Evolutionary conservation across 805 yeast species (phyloP).

Genomic region (Jamesozyma spencerorum): DNA sequence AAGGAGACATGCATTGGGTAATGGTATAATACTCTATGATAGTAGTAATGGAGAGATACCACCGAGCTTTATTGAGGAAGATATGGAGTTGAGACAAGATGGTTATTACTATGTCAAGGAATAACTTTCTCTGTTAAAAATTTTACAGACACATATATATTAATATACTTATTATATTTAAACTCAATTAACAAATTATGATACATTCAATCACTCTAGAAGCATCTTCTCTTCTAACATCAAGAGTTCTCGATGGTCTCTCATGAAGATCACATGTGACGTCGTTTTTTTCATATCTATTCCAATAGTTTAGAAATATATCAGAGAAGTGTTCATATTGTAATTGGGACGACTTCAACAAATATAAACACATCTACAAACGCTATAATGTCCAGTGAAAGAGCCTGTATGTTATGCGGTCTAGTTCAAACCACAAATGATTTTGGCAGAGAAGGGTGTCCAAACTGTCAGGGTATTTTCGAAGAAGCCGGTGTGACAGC

Average conservation of each 20-base stretch:
- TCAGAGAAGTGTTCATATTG: too few relatives aligned
- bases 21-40: slow-evolving; percentile 43
- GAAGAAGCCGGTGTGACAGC: slow-evolving; percentile 78
- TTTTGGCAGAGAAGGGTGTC: slow-evolving; percentile 84
- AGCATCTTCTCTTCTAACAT: too few relatives aligned
- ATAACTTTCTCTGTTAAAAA: too few relatives aligned
- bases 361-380: background rate
- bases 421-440: slow-evolving; percentile 72
- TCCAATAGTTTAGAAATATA: too few relatives aligned
- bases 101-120: slow-evolving; percentile 19
- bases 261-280: background rate
- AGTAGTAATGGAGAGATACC: slow-evolving; percentile 27
- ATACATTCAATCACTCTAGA: too few relatives aligned
- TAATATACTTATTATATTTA: too few relatives aligned
- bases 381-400: slow-evolving; percentile 36
- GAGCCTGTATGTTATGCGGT: slow-evolving; percentile 98
- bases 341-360: too few relatives aligned
- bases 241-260: too few relatives aligned
- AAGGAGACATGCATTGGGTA: slow-evolving; percentile 35
- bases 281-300: background rate
- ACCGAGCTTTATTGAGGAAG: slow-evolving; percentile 24
- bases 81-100: slow-evolving; percentile 23
- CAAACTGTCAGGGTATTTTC: slow-evolving; percentile 87
- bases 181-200: too few relatives aligned
- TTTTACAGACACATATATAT: background rate